Evolutionary conservation across 2,329 filamentous ascomycete genomes (phyloP).

Genomic region (Neurospora sp.): DNA sequence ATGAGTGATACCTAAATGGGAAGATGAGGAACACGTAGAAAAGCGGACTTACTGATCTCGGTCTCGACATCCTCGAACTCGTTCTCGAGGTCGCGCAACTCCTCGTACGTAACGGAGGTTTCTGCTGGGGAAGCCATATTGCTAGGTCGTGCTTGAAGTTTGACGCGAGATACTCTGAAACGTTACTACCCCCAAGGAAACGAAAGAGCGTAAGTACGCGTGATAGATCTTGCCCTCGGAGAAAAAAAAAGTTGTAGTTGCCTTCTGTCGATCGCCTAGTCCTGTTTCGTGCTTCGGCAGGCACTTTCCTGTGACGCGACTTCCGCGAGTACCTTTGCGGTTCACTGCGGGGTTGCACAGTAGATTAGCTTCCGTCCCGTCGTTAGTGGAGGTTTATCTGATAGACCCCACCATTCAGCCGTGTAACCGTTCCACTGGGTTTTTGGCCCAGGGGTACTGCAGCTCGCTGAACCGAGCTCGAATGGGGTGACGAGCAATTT

Average conservation of each 20-base stretch:
- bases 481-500: neutral
- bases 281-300: neutral
- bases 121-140: conserved; percentile 24
- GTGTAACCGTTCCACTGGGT: neutral
- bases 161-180: neutral
- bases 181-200: neutral
- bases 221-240: neutral
- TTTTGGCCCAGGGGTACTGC: neutral
- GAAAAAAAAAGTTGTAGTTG: neutral
- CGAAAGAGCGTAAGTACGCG: neutral
- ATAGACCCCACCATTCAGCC: neutral
- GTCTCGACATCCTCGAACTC: conserved; percentile 78
- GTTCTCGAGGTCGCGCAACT: conserved; percentile 69
- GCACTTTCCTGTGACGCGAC: neutral
- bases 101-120: conserved; percentile 55
- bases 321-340: neutral
- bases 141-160: conserved; percentile 3
- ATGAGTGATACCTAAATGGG: neutral
- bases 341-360: neutral
- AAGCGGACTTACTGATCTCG: conserved; percentile 60
- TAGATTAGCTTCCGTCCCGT: neutral
- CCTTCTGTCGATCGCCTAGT: neutral
- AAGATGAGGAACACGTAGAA: neutral
- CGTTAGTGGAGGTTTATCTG: neutral
- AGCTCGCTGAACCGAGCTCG: neutral